Evolutionary conservation across 1,284 basidiomycete species (phyloP), one percentile per base, ranked within the genome.

Genomic region (Naganishia albida): DNA sequence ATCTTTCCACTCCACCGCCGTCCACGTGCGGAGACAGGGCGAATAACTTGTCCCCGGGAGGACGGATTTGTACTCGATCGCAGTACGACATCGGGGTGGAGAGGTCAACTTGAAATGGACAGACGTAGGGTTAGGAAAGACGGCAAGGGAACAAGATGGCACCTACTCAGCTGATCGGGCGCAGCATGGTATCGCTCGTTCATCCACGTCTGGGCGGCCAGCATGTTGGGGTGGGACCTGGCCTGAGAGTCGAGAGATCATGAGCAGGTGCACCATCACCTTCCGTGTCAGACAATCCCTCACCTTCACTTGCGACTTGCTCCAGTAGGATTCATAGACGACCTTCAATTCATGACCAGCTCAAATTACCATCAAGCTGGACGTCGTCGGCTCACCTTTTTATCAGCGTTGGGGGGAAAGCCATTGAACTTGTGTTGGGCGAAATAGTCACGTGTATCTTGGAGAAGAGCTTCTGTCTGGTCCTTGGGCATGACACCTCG

Each of bases 1-100:
- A 89, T 0, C 86, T 77, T 74, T 89, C 87, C 46, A 88, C 77
- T 0, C 84, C 82, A 0, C 89, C 89, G 0, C 87, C 87, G 72
- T 92, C 89, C 56, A 89, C 82, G 71, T 92, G 89, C 3, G 89
- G 85, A 0, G 86, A 88, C 6, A 91, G 78, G 7, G 82, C 81
- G 84, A 90, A 92, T 53, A 82, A 81, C 7, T 81, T 77, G 70
- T 89, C 88, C 0, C 90, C 89, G 0, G 89, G 88, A 39, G 82
- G 82, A 6, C 90, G 83, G 50, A 92, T 88, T 1, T 88, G 82
- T 25, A 91, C 78, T 15, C 90, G 82, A 76, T 92, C 90, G 63
- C 85, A 87, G 76, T 92, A 92, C 0, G 84, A 83, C 30, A 91
- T 76, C 0, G 88, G 87, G 1, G 10, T 75, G 71, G 34, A 89